Evolutionary conservation across 2,329 filamentous ascomycete species (phyloP), one percentile per base, ranked within the genome.

Genomic region (Colletotrichum sojae): DNA sequence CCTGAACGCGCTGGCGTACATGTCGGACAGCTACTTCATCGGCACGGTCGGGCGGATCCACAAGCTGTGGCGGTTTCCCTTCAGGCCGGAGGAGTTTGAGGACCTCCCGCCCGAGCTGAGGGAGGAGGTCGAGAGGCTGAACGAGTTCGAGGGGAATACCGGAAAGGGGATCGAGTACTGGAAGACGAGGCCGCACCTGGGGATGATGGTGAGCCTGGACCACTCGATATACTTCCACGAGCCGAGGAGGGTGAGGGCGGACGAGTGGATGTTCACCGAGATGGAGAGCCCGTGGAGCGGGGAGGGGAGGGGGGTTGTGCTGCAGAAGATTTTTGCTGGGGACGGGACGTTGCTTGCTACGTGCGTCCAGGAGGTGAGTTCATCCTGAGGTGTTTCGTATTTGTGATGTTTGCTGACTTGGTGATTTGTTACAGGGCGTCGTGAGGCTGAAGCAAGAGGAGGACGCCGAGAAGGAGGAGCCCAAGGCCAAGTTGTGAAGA

Each of bases 11-110:
- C 85, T 99, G 71, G 95, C 95, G 25, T 99, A 98, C 83, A 93
- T 98, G 84, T 94, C 91, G 27, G 95, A 98, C 81, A 92, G 89
- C 77, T 96, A 93, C 83, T 98, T 99, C 81, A 95, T 98, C 79
- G 95, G 93, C 46, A 98, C 95, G 2, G 89, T 98, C 8, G 86
- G 91, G 31, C 89, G 94, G 20, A 91, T 95, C 63, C 95, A 98
- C 80, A 87, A 89, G 65, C 86, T 98, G 43, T 95, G 92, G 88
- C 87, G 93, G 15, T 94, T 93, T 78, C 89, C 87, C 1, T 86
- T 85, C 56, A 70, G 83, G 13, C 84, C 85, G 2, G 81, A 86
- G 63, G 84, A 88, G 43, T 83, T 90, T n/a, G 83, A 86, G n/a
- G 76, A 80, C 15, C 79, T 88, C 68, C 77, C 87, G 15, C 79